Evolutionary conservation across 306 rosid genomes (phyloP).

Genomic region (Trifolium fragiferum): DNA sequence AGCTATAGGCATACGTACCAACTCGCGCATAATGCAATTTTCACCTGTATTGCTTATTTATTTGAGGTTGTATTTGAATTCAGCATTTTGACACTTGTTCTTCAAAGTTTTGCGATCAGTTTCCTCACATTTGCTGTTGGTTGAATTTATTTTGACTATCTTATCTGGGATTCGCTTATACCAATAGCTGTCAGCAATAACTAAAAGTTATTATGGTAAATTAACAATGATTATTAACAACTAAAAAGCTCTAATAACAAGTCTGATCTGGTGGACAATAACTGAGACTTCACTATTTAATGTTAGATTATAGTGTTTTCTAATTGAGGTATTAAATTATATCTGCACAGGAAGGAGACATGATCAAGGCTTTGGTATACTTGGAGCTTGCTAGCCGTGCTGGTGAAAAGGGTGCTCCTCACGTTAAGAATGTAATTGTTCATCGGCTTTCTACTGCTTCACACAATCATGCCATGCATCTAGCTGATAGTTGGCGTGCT

Average conservation of each 20-base stretch:
- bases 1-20: not conserved
- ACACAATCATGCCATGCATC: constrained; percentile 60
- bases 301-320: constrained; percentile 20
- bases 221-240: constrained; percentile 26
- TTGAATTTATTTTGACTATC: not conserved
- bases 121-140: constrained; percentile 4
- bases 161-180: constrained; percentile 22
- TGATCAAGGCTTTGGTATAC: constrained; percentile 85
- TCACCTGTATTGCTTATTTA: not conserved
- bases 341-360: constrained; percentile 71
- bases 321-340: constrained; percentile 25
- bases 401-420: constrained; percentile 76
- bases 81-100: constrained; percentile 16
- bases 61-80: constrained; percentile 16
- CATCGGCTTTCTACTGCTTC: constrained; percentile 67
- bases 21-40: constrained; percentile 20
- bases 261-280: constrained; percentile 13
- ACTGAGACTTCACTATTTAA: not conserved
- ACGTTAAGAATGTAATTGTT: constrained; percentile 67
- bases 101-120: constrained; percentile 11
- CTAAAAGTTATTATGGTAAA: constrained; percentile 27
- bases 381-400: constrained; percentile 84
- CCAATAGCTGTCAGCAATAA: constrained; percentile 24
- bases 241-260: not conserved
- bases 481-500: constrained; percentile 74